Evolutionary conservation across 1,284 basidiomycete species (phyloP).

Genomic region (Paramarasmius palmivorus): DNA sequence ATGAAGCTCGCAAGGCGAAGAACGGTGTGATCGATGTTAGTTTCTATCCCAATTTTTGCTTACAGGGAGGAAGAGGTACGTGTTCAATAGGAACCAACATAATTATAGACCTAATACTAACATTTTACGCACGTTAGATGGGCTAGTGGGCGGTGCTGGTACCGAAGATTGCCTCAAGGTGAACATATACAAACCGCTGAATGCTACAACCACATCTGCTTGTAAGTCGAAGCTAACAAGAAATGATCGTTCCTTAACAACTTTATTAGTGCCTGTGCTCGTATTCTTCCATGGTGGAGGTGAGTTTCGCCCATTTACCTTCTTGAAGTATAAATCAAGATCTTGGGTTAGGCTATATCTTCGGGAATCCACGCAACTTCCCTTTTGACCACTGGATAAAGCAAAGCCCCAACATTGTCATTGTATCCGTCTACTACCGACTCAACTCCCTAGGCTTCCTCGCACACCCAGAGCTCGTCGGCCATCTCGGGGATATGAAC

Average conservation of each 20-base stretch:
- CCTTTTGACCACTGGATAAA: slow-evolving; percentile 56
- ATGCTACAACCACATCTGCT: slow-evolving; percentile 39
- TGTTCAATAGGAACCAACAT: slow-evolving; percentile 1
- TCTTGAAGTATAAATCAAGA: slow-evolving; percentile 7
- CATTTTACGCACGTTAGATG: slow-evolving; percentile 29
- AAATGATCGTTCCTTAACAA: background rate
- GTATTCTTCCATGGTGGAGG: slow-evolving; percentile 70
- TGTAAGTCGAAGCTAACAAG: slow-evolving; percentile 28
- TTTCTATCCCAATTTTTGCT: slow-evolving; percentile 54
- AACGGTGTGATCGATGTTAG: slow-evolving; percentile 46
- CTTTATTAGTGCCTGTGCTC: slow-evolving; percentile 38
- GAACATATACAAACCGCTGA: slow-evolving; percentile 50
- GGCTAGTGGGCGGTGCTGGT: slow-evolving; percentile 58
- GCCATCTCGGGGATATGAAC: slow-evolving; percentile 52
- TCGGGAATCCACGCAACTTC: slow-evolving; percentile 55
- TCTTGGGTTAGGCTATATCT: slow-evolving; percentile 42
- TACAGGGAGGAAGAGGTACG: slow-evolving; percentile 55
- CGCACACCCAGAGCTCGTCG: slow-evolving; percentile 41
- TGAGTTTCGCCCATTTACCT: slow-evolving; percentile 16
- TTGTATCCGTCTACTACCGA: slow-evolving; percentile 55
- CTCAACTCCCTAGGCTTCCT: slow-evolving; percentile 56
- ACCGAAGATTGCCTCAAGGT: slow-evolving; percentile 60
- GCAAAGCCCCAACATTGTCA: slow-evolving; percentile 48
- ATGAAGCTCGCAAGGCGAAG: slow-evolving; percentile 19
- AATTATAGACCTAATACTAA: background rate